These are phyloP conservation scores for Pseudopyricularia javanii DNA, from an alignment of 2,329 filamentous ascomycete genomes.

Conservation along the genomic window DNA sequence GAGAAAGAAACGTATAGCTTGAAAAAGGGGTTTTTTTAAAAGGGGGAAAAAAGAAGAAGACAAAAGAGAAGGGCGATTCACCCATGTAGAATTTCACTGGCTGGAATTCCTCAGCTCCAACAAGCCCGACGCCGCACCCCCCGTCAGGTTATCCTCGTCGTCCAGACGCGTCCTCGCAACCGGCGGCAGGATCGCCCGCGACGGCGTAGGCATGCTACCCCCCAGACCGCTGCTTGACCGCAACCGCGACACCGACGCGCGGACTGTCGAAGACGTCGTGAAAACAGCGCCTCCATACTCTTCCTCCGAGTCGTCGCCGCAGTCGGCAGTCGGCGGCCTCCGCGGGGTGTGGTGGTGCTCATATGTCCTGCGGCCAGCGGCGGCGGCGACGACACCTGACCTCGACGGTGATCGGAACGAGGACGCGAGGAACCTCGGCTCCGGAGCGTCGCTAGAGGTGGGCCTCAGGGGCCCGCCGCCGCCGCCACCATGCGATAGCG, in stretches of 20 bases:
- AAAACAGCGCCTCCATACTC: not conserved
- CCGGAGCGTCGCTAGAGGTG: not conserved
- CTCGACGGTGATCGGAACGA: not conserved
- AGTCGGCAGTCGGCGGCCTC: not conserved
- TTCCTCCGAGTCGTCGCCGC: not conserved
- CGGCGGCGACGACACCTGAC: not conserved
- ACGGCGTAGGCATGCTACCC: not conserved
- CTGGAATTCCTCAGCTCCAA: not conserved
- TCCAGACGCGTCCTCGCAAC: not conserved
- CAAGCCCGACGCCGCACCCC: not conserved
- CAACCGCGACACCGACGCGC: too few relatives aligned
- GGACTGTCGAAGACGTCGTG: not conserved
- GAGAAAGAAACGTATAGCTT: too few relatives aligned
- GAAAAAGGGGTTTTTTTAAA: too few relatives aligned
- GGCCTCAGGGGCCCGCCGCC: not conserved
- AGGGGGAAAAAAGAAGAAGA: too few relatives aligned
- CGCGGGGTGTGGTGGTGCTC: not conserved
- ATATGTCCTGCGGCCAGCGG: not conserved
- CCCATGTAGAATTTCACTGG: not conserved
- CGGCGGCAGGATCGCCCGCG: not conserved
- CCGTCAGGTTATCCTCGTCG: not conserved
- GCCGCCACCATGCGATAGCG: conserved; percentile 5
- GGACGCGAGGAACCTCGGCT: not conserved
- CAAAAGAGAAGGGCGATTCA: too few relatives aligned
- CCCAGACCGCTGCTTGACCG: too few relatives aligned